Evolutionary conservation across 768 basidiomycete species (phyloP), one percentile per base, ranked within the genome.

Genomic region (Paxillus ammoniavirescens): DNA sequence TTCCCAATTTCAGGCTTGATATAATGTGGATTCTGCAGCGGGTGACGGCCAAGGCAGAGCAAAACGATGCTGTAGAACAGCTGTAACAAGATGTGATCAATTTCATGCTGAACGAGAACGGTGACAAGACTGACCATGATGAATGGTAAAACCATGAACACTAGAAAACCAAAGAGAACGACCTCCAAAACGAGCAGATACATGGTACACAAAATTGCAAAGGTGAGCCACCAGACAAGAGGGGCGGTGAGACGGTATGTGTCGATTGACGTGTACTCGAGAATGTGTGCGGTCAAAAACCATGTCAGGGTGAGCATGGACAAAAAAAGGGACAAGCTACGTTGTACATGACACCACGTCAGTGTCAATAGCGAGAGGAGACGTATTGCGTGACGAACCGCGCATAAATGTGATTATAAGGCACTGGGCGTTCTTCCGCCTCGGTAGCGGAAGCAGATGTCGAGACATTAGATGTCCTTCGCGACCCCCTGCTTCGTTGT

Each of bases 201-300:
- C 75, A 89, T 84, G 40, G 89, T 82, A 70, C 87, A 84, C 13
- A 93, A 72, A 60, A 93, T 85, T 35, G 82, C 86, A 65, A 93
- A 91, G 18, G 81, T 82, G 43, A 92, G 80, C 89, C 89, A 93
- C 91, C 91, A 93, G 33, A 93, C 72, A 59, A 91, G 87, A 8
- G 91, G 91, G 12, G 91, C 81, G 0, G 86, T 75, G 53, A 76
- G 70, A 17, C 91, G 85, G 53, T 91, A 93, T 14, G 84, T 81
- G 57, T 84, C 75, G 28, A 89, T 73, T 8, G 90, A 87, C 14
- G 87, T 87, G 62, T 91, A 93, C 56, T 84, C 79, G 50, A 93
- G 73, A 28, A 91, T 84, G 63, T 93, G 87, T 10, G 90, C 88
- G 15, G 83, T 86, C 26, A 93, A 67, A 61, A 93, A 93, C 89